Evolutionary conservation across 208 protist genomes (phyloP).

Genomic region (Trypanosoma mega): DNA sequence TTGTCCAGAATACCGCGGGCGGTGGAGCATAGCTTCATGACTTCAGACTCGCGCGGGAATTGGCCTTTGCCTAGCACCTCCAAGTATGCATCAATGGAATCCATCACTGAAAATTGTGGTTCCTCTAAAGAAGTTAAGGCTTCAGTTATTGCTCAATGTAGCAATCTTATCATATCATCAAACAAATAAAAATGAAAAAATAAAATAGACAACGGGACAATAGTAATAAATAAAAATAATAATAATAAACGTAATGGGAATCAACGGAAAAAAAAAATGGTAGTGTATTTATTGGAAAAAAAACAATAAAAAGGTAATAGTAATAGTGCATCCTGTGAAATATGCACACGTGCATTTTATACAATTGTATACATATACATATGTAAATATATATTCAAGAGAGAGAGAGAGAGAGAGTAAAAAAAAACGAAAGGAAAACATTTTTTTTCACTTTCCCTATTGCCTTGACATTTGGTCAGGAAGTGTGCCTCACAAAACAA

Average conservation of each 20-base stretch:
- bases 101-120: constrained; percentile 36
- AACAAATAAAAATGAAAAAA: constrained; percentile 20
- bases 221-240: constrained; percentile 15
- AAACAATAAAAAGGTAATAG: constrained; percentile 1
- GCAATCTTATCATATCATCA: neutral
- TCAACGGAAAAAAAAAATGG: constrained; percentile 8
- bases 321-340: neutral
- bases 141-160: neutral
- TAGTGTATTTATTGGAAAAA: constrained; percentile 24
- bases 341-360: neutral
- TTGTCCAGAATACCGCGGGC: constrained; percentile 82
- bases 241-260: neutral
- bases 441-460: too few relatives aligned
- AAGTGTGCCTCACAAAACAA: too few relatives aligned
- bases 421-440: constrained; percentile 14
- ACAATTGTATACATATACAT: constrained; percentile 4
- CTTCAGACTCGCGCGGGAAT: constrained; percentile 90
- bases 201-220: constrained; percentile 8
- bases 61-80: constrained; percentile 95
- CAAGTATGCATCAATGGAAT: constrained; percentile 96
- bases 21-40: constrained; percentile 86
- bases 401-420: constrained; percentile 3
- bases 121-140: constrained; percentile 3
- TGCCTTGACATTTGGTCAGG: too few relatives aligned
- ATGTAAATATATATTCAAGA: constrained; percentile 2